A percentile compares a stretch with the other conserved stretches of the same genome.
Evolutionary conservation across 768 basidiomycete species (phyloP).

Genomic region (Trametes meyenii): DNA sequence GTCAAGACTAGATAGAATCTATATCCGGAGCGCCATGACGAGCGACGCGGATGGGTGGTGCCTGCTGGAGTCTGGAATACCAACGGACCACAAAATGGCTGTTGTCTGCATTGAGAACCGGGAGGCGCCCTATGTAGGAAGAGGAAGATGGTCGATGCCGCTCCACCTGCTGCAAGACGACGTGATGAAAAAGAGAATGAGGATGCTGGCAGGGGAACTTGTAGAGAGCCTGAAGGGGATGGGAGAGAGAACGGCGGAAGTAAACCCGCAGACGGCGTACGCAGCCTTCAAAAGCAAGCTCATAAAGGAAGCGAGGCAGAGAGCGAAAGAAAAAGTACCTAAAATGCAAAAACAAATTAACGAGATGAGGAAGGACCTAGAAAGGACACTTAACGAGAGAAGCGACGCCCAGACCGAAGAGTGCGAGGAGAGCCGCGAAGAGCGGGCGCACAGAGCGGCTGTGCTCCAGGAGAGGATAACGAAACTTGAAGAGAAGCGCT

Average conservation of each 20-base stretch:
- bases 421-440: not conserved
- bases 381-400: not conserved
- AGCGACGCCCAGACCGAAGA: not conserved
- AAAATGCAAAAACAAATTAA: not conserved
- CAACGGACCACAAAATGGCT: constrained; percentile 12
- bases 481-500: not conserved
- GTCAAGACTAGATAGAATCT: not conserved
- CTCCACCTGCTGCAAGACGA: not conserved
- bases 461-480: not conserved
- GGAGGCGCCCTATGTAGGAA: constrained; percentile 5
- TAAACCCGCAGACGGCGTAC: not conserved
- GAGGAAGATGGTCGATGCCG: constrained; percentile 12
- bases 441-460: not conserved
- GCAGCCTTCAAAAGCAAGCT: not conserved
- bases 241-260: not conserved
- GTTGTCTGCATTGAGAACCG: not conserved
- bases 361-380: not conserved
- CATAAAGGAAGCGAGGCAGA: not conserved
- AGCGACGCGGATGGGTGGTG: not conserved
- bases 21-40: not conserved
- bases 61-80: not conserved
- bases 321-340: not conserved
- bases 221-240: not conserved
- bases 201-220: too few relatives aligned
- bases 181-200: not conserved